Evolutionary conservation across 176 grass and related monocot genomes (phyloP).

Genomic region (Pontederia crassipes): DNA sequence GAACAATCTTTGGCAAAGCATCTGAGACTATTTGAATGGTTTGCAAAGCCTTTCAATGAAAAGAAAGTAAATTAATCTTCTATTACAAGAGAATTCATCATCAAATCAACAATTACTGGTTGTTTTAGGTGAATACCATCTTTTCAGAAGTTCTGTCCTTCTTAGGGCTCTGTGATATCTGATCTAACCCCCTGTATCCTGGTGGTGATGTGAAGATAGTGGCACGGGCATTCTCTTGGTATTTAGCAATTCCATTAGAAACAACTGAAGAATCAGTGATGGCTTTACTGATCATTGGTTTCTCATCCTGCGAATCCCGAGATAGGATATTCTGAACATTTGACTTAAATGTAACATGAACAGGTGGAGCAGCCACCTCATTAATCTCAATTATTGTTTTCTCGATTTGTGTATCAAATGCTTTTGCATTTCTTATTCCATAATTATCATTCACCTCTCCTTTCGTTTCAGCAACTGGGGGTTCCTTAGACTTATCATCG

Average conservation of each 20-base stretch:
- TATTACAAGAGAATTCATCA: constrained; percentile 7
- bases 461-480: constrained; percentile 25
- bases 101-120: background rate
- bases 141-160: constrained; percentile 60
- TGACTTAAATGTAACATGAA: constrained; percentile 28
- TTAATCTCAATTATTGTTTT: constrained; percentile 23
- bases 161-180: constrained; percentile 57
- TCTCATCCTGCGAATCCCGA: constrained; percentile 24
- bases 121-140: constrained; percentile 46
- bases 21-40: constrained; percentile 95
- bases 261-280: constrained; percentile 13
- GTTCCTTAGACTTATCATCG: constrained; percentile 29
- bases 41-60: constrained; percentile 58
- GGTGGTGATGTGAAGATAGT: constrained; percentile 26
- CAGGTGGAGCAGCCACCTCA: constrained; percentile 9
- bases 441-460: constrained; percentile 24
- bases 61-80: constrained; percentile 11
- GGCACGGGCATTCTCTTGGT: constrained; percentile 27
- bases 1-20: constrained; percentile 96
- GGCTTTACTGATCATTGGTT: constrained; percentile 13
- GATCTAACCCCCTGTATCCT: constrained; percentile 32
- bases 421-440: constrained; percentile 19
- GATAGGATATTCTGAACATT: too few relatives aligned
- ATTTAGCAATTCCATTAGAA: constrained; percentile 33
- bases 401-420: constrained; percentile 8